Evolutionary conservation across 2,329 filamentous ascomycete genomes (phyloP).

Genomic region (Ceratocystis cacaofunesta): DNA sequence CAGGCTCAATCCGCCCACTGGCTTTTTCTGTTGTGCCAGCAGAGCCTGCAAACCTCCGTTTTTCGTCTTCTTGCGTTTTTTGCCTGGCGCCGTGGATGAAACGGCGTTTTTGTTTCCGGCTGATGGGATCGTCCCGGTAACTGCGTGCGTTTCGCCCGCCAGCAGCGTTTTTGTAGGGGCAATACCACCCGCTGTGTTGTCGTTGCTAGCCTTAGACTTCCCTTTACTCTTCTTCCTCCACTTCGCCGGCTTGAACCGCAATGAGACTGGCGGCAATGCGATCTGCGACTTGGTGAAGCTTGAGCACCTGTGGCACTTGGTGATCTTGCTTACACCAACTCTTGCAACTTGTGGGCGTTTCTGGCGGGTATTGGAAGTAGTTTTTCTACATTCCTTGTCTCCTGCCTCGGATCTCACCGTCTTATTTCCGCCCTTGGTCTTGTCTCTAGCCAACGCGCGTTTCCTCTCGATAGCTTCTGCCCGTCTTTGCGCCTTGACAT

Average conservation of each 20-base stretch:
- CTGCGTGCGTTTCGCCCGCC: slow-evolving; percentile 16
- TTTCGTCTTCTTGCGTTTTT: slow-evolving; percentile 48
- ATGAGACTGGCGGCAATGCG: slow-evolving; percentile 5
- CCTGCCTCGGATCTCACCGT: neutral
- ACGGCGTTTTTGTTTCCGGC: slow-evolving; percentile 30
- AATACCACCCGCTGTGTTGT: neutral
- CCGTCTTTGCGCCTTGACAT: neutral
- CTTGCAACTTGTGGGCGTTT: neutral
- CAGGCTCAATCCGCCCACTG: slow-evolving; percentile 31
- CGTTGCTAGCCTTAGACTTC: slow-evolving; percentile 11
- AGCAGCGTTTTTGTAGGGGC: slow-evolving; percentile 17
- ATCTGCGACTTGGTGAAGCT: slow-evolving; percentile 7
- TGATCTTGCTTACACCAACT: slow-evolving; percentile 2
- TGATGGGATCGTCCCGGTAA: slow-evolving; percentile 22
- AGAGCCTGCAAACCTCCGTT: slow-evolving; percentile 53
- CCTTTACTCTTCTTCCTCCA: neutral
- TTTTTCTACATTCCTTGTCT: neutral
- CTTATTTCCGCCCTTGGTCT: neutral
- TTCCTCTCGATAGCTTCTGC: neutral
- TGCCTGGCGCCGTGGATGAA: slow-evolving; percentile 30
- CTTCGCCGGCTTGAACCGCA: neutral
- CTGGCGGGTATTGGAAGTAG: neutral
- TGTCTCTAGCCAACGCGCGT: neutral
- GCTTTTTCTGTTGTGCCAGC: slow-evolving; percentile 34
- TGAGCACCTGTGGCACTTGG: slow-evolving; percentile 9